These are phyloP conservation scores for Vaccinium myrtillus DNA, from an alignment of 148 eudicot genomes.

Conservation along the genomic window DNA sequence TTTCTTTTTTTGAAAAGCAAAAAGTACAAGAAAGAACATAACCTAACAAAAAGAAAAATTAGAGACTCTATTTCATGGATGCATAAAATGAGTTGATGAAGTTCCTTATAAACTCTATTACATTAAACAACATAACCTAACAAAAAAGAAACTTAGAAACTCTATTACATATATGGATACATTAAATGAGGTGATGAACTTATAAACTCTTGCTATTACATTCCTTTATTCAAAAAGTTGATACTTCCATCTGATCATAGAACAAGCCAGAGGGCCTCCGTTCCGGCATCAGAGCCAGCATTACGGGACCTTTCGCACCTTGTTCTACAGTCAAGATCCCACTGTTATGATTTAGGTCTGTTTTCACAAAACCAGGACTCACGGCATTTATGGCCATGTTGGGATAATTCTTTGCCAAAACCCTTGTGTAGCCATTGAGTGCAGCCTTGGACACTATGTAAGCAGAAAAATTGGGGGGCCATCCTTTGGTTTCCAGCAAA, in stretches of 20 bases:
- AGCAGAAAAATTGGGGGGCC: slow-evolving; percentile 15
- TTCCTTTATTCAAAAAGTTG: not conserved
- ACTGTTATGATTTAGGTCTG: not conserved
- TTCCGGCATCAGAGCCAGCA: slow-evolving; percentile 10
- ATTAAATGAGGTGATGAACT: not conserved
- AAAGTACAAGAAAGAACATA: too few species aligned
- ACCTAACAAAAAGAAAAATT: too few species aligned
- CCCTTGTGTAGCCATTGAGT: slow-evolving; percentile 16
- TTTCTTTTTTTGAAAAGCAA: too few species aligned
- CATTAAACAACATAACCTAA: too few species aligned
- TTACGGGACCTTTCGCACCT: slow-evolving; percentile 18
- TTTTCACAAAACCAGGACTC: slow-evolving; percentile 15
- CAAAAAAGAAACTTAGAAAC: too few species aligned
- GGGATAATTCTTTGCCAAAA: slow-evolving; percentile 6
- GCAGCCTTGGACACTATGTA: slow-evolving; percentile 22
- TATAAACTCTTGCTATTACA: not conserved
- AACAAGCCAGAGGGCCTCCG: slow-evolving; percentile 13
- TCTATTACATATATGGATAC: not conserved
- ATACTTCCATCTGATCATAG: not conserved
- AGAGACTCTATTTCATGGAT: not conserved
- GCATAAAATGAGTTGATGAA: not conserved
- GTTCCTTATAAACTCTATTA: not conserved
- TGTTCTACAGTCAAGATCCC: slow-evolving; percentile 13
- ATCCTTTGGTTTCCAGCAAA: slow-evolving; percentile 21
- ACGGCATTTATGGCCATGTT: slow-evolving; percentile 4